Percentiles rank a stretch among this genome's conserved stretches.
These are phyloP conservation scores for Trametes coccinea DNA, from an alignment of 768 basidiomycete species.

Conservation along the genomic window DNA sequence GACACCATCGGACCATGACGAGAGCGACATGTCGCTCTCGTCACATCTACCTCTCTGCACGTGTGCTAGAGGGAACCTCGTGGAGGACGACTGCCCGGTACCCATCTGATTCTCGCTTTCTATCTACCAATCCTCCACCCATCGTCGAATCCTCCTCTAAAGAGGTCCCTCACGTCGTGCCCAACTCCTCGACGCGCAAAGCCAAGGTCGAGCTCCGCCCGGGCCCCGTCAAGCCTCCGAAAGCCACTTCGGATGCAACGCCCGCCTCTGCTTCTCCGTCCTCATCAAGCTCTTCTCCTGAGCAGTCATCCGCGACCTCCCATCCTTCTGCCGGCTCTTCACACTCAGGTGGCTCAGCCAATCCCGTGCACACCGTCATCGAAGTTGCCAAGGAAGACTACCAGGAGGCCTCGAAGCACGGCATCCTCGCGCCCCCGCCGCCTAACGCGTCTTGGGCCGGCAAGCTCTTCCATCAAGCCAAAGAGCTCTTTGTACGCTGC, in stretches of 20 bases:
- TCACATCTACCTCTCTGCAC: background rate
- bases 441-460: slow-evolving; percentile 56
- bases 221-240: slow-evolving; percentile 52
- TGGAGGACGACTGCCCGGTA: background rate
- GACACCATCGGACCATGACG: slow-evolving; percentile 4
- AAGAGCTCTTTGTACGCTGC: slow-evolving; percentile 46
- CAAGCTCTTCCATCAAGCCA: slow-evolving; percentile 48
- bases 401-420: slow-evolving; percentile 63
- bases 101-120: slow-evolving; percentile 5
- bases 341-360: slow-evolving; percentile 12
- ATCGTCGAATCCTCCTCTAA: slow-evolving; percentile 13
- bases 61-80: background rate
- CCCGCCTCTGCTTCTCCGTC: slow-evolving; percentile 24
- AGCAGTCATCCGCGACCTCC: slow-evolving; percentile 21
- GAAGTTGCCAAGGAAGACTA: slow-evolving; percentile 63
- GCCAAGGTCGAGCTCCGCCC: slow-evolving; percentile 63
- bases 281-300: slow-evolving; percentile 18
- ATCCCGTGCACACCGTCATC: slow-evolving; percentile 33
- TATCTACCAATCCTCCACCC: slow-evolving; percentile 35
- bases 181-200: slow-evolving; percentile 34
- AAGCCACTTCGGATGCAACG: slow-evolving; percentile 28
- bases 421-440: slow-evolving; percentile 68
- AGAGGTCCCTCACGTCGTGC: slow-evolving; percentile 27
- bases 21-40: slow-evolving; percentile 4
- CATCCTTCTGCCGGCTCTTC: slow-evolving; percentile 10